Percentiles rank a stretch among this genome's conserved stretches.
Conservation (phyloP, 2,329 filamentous ascomycete species). For the Mollisia scopiformis region DNA sequence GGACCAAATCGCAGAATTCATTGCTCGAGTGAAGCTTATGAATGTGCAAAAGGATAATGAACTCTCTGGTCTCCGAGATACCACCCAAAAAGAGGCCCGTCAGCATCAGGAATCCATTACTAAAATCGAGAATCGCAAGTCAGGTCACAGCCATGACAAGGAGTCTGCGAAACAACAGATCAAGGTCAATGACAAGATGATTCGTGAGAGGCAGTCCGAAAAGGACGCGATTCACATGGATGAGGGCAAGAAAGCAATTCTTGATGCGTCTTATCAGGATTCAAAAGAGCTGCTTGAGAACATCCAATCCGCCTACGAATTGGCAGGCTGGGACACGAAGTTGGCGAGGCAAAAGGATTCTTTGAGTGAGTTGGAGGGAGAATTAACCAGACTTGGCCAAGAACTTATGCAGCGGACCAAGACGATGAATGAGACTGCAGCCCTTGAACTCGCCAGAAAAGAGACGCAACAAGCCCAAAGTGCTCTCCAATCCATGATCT, state of each 20-base stretch:
- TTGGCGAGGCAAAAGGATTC: conserved; percentile 68
- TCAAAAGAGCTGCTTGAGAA: conserved; percentile 64
- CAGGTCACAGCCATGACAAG: conserved; percentile 74
- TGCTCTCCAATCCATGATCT: conserved; percentile 76
- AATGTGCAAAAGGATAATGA: conserved; percentile 74
- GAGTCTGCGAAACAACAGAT: conserved; percentile 75
- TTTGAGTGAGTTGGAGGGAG: conserved; percentile 70
- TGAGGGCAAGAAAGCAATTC: conserved; percentile 78
- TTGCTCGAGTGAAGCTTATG: conserved; percentile 77
- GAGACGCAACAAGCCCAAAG: conserved; percentile 74
- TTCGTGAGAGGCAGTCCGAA: conserved; percentile 65
- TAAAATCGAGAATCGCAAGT: conserved; percentile 73
- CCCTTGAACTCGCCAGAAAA: conserved; percentile 81
- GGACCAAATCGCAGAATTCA: conserved; percentile 73
- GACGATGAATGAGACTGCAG: conserved; percentile 79
- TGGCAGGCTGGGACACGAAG: conserved; percentile 70
- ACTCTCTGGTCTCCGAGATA: conserved; percentile 73
- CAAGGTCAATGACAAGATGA: conserved; percentile 71
- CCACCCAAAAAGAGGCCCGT: conserved; percentile 74
- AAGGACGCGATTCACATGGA: conserved; percentile 78
- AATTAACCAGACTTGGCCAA: conserved; percentile 71
- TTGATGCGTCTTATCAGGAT: conserved; percentile 75
- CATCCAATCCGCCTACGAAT: conserved; percentile 64
- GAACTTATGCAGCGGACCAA: conserved; percentile 85
- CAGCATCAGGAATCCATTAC: conserved; percentile 73